Conservation (phyloP, 1,284 basidiomycete genomes). For the Ceratobasidium sp. region DNA sequence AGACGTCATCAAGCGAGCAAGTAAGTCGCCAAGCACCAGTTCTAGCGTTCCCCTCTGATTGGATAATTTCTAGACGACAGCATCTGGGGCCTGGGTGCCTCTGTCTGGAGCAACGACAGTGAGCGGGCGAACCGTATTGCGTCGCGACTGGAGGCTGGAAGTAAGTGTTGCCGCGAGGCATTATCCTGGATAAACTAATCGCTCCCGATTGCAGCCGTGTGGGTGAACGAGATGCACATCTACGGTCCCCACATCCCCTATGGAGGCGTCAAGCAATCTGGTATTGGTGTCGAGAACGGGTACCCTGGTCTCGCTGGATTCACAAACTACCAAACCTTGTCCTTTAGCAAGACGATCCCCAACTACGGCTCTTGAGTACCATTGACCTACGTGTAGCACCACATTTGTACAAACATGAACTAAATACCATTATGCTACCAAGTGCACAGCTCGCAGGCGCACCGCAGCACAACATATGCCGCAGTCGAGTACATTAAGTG, state of each 20-base stretch:
- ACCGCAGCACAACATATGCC: constrained; percentile 3
- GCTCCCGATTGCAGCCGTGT: constrained; percentile 13
- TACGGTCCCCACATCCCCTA: constrained; percentile 37
- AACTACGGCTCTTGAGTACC: constrained; percentile 53
- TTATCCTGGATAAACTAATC: background rate
- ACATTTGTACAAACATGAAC: constrained; percentile 7
- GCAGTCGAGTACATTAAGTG: background rate
- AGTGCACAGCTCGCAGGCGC: background rate
- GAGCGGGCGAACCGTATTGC: constrained; percentile 16
- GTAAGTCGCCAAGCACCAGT: background rate
- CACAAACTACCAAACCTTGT: constrained; percentile 42
- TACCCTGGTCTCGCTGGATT: constrained; percentile 38
- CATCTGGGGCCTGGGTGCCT: constrained; percentile 33
- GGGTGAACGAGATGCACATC: constrained; percentile 43
- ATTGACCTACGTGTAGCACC: background rate
- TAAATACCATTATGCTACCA: background rate
- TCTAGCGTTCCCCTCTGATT: background rate
- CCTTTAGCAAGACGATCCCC: constrained; percentile 29
- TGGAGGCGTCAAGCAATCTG: constrained; percentile 42
- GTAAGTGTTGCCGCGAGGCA: constrained; percentile 5
- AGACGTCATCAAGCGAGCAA: constrained; percentile 37
- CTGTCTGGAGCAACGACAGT: constrained; percentile 37
- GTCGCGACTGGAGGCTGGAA: constrained; percentile 30
- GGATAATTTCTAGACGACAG: constrained; percentile 19
- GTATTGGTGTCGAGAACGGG: constrained; percentile 37